Evolutionary conservation across 257 asterid species (phyloP).

Genomic region (Capsicum rhomboideum): DNA sequence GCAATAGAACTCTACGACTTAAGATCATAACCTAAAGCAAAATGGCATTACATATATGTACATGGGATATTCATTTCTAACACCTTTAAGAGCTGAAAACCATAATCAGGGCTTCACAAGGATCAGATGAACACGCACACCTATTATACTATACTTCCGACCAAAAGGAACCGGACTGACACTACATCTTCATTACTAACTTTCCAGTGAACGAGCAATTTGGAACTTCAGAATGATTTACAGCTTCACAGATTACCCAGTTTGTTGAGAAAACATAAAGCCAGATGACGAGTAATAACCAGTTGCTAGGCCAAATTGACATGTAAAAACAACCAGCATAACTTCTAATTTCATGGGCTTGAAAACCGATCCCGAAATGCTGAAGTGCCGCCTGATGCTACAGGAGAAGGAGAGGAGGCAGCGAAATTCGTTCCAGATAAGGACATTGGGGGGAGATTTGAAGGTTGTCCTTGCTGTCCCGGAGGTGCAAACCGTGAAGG

Average conservation of each 20-base stretch:
- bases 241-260: not conserved
- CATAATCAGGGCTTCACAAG: not conserved
- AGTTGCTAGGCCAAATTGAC: not conserved
- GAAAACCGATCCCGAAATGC: constrained; percentile 60
- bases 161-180: not conserved
- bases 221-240: not conserved
- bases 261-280: not conserved
- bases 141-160: not conserved
- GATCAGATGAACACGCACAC: not conserved
- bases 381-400: constrained; percentile 88
- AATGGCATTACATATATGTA: not conserved
- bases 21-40: not conserved
- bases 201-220: not conserved
- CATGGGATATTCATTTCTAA: not conserved
- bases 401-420: constrained; percentile 90
- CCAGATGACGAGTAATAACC: not conserved
- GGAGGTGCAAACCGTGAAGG: constrained; percentile 69
- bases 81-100: not conserved
- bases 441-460: constrained; percentile 40
- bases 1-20: not conserved
- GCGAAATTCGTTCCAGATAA: constrained; percentile 62
- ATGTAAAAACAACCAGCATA: not conserved
- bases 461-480: constrained; percentile 46
- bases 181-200: not conserved
- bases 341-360: constrained; percentile 62